A percentile compares a stretch with the other conserved stretches of the same genome.
These are phyloP conservation scores for Lophiotrema nucula DNA, from an alignment of 495 filamentous ascomycete species.

Conservation along the genomic window DNA sequence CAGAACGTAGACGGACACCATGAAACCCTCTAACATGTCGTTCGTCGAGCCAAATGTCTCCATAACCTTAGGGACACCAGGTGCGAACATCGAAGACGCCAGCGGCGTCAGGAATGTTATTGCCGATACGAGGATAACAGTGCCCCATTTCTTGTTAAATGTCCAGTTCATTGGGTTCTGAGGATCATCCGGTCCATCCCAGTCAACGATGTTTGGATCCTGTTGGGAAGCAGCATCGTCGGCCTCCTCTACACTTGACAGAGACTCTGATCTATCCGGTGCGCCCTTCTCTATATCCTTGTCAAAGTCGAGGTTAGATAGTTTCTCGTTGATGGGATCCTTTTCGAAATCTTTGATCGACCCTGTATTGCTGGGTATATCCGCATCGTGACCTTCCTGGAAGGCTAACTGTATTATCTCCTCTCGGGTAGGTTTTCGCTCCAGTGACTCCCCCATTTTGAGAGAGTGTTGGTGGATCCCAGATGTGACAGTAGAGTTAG, in stretches of 20 bases:
- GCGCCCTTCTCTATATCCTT: conserved; percentile 23
- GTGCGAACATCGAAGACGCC: conserved; percentile 33
- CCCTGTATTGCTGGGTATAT: conserved; percentile 27
- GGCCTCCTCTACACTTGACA: conserved; percentile 9
- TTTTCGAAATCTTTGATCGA: background rate
- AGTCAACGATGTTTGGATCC: conserved; percentile 42
- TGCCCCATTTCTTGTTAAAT: conserved; percentile 27
- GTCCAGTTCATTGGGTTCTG: conserved; percentile 51
- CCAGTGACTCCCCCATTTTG: conserved; percentile 5
- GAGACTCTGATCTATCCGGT: conserved; percentile 1
- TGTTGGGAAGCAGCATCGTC: conserved; percentile 1
- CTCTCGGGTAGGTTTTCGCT: conserved; percentile 18
- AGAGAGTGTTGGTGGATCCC: too few species aligned
- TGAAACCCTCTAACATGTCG: conserved; percentile 37
- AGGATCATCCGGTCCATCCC: conserved; percentile 41
- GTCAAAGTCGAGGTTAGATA: background rate
- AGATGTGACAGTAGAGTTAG: too few species aligned
- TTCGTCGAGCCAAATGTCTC: conserved; percentile 29
- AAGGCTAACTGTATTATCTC: conserved; percentile 26
- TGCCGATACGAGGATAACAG: conserved; percentile 22
- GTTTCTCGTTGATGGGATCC: background rate
- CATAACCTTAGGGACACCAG: conserved; percentile 35
- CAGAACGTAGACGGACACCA: conserved; percentile 49
- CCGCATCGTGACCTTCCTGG: conserved; percentile 27
- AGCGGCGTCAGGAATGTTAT: conserved; percentile 36